Conservation (phyloP, 495 filamentous ascomycete species). For the Talaromyces proteolyticus region DNA sequence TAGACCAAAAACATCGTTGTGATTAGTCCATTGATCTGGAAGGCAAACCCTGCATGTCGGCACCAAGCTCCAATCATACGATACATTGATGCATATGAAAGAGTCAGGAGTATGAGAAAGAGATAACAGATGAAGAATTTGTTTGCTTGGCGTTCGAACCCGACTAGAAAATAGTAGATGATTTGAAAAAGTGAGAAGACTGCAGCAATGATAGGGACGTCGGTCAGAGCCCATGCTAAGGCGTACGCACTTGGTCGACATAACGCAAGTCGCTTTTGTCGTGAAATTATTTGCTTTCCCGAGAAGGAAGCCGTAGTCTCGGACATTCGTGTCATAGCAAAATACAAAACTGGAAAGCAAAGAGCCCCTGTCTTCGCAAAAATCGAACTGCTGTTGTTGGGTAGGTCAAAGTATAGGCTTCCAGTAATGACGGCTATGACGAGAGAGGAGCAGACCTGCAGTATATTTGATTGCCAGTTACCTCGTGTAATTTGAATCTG, state of each 20-base stretch:
- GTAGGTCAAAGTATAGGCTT: constrained; percentile 75
- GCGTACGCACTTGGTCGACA: constrained; percentile 59
- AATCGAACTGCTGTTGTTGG: constrained; percentile 57
- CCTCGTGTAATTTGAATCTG: background rate
- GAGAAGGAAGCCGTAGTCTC: constrained; percentile 58
- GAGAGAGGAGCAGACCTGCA: constrained; percentile 11
- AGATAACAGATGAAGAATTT: constrained; percentile 62
- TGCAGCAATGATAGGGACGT: constrained; percentile 51
- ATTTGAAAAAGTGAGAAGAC: constrained; percentile 45
- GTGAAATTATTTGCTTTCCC: constrained; percentile 58
- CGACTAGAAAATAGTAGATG: constrained; percentile 54
- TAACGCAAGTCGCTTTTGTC: constrained; percentile 60
- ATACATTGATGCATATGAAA: constrained; percentile 51
- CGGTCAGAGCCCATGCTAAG: constrained; percentile 50
- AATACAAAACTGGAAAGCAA: constrained; percentile 36
- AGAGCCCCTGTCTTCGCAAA: constrained; percentile 59
- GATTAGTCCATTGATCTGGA: constrained; percentile 46
- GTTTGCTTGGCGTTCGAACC: constrained; percentile 38
- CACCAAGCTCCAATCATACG: constrained; percentile 40
- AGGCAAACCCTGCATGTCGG: constrained; percentile 41
- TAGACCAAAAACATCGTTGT: no score
- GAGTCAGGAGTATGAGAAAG: constrained; percentile 44
- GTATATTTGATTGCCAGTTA: background rate
- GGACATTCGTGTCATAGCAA: constrained; percentile 45
- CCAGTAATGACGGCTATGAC: constrained; percentile 80